phyloP scores from a whole-genome alignment of 768 basidiomycete species.

The Sutorius australiensis region DNA sequence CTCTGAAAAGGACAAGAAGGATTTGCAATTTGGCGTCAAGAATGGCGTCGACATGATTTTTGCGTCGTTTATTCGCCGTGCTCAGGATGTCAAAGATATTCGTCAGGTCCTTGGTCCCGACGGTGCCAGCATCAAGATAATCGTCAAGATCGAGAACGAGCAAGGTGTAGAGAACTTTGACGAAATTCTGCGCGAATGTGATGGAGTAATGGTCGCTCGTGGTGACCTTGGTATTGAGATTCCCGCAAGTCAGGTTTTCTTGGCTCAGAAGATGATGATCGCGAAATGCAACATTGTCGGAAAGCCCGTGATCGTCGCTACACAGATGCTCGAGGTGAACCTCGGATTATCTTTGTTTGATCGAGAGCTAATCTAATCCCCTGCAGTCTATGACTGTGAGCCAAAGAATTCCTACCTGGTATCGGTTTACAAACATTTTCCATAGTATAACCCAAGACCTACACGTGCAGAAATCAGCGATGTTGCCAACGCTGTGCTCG shows the following conservation, averaged over 20 bases:
- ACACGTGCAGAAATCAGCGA: slow-evolving; percentile 99
- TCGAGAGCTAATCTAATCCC: slow-evolving; percentile 9
- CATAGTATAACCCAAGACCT: slow-evolving; percentile 93
- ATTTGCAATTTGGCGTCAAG: slow-evolving; percentile 90
- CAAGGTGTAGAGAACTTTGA: slow-evolving; percentile 99
- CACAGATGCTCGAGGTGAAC: slow-evolving; percentile 95
- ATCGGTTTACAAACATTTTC: slow-evolving; percentile 7
- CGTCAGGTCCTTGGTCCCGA: slow-evolving; percentile 91
- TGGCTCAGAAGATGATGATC: slow-evolving; percentile 99
- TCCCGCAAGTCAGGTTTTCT: slow-evolving; percentile 97
- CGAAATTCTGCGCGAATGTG: slow-evolving; percentile 90
- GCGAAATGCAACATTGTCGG: slow-evolving; percentile 97
- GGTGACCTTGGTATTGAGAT: slow-evolving; percentile 99
- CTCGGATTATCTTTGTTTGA: background rate
- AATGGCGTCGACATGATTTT: slow-evolving; percentile 99
- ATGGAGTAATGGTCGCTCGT: slow-evolving; percentile 99
- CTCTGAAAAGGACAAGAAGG: slow-evolving; percentile 97
- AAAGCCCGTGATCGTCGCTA: slow-evolving; percentile 98
- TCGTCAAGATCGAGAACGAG: slow-evolving; percentile 99
- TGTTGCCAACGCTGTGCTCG: slow-evolving; percentile 98
- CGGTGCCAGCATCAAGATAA: slow-evolving; percentile 95
- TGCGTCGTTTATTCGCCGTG: slow-evolving; percentile 97
- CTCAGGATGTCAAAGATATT: slow-evolving; percentile 91
- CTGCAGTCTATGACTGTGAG: slow-evolving; percentile 89
- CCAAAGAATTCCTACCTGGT: background rate